A percentile compares a stretch with the other conserved stretches of the same genome.
Evolutionary conservation across 192 early-diverging fungal genomes (phyloP).

Genomic region (Allomyces arbusculus): DNA sequence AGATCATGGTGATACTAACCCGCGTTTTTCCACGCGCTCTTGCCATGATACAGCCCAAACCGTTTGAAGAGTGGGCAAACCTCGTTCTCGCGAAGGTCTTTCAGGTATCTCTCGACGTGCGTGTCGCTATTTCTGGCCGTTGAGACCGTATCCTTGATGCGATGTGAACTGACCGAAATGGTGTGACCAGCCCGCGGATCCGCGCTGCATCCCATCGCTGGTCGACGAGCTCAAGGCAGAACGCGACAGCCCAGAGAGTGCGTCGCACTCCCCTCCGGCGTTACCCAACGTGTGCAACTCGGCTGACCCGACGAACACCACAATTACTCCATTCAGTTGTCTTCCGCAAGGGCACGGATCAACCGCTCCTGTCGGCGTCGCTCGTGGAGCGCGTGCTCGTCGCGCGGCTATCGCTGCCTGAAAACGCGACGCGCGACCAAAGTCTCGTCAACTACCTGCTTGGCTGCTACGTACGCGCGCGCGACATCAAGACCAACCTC

Average conservation of each 20-base stretch:
- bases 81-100: conserved; percentile 58
- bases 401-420: conserved; percentile 41
- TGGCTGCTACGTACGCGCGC: conserved; percentile 32
- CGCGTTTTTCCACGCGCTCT: too few species aligned
- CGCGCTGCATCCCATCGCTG: neutral
- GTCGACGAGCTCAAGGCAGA: conserved; percentile 9
- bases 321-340: neutral
- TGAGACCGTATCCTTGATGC: neutral
- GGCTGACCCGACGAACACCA: neutral
- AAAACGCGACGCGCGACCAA: conserved; percentile 18
- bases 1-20: too few species aligned
- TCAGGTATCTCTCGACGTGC: conserved; percentile 53
- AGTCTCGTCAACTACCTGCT: conserved; percentile 42
- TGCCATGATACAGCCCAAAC: neutral
- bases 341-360: conserved; percentile 9
- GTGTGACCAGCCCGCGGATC: neutral
- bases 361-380: conserved; percentile 22
- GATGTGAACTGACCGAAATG: neutral
- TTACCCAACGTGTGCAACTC: conserved; percentile 6
- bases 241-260: conserved; percentile 14
- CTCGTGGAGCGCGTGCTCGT: conserved; percentile 47
- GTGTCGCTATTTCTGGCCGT: neutral
- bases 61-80: conserved; percentile 62
- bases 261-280: neutral
- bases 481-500: conserved; percentile 28